Percentiles rank a stretch among this genome's conserved stretches.
Conservation (phyloP, 2,329 filamentous ascomycete genomes). For the Fusarium luffae region DNA sequence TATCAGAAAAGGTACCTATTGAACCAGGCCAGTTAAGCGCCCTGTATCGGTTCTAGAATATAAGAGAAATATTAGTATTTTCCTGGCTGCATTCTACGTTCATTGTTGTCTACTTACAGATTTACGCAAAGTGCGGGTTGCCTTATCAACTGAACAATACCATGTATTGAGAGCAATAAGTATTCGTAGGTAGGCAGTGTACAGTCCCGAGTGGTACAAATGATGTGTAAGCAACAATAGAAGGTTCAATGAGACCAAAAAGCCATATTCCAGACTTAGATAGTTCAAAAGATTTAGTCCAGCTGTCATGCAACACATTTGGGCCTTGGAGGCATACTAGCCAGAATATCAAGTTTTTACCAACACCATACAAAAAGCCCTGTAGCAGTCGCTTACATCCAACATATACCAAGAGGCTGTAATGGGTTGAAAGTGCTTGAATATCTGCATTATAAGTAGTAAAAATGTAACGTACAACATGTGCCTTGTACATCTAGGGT, state of each 20-base stretch:
- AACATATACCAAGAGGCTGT: not conserved
- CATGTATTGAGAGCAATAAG: not conserved
- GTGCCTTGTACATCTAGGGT: not conserved
- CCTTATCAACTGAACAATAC: not conserved
- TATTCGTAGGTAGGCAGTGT: not conserved
- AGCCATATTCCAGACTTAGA: not conserved
- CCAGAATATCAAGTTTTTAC: not conserved
- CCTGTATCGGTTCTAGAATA: not conserved
- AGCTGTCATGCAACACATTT: not conserved
- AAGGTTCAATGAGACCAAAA: not conserved
- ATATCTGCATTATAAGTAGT: not conserved
- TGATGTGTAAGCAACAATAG: not conserved
- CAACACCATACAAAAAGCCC: not conserved
- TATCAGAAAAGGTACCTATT: too few relatives aligned
- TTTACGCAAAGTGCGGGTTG: not conserved
- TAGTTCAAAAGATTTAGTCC: not conserved
- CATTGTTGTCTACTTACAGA: not conserved
- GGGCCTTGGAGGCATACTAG: not conserved
- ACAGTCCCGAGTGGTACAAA: not conserved
- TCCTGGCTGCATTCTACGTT: not conserved
- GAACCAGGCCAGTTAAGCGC: not conserved
- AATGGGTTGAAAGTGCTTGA: not conserved
- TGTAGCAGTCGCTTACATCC: not conserved
- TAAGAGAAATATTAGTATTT: not conserved
- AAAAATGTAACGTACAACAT: not conserved